Evolutionary conservation across 164 flowering plant species (phyloP).

Genomic region (Annona squamosa): DNA sequence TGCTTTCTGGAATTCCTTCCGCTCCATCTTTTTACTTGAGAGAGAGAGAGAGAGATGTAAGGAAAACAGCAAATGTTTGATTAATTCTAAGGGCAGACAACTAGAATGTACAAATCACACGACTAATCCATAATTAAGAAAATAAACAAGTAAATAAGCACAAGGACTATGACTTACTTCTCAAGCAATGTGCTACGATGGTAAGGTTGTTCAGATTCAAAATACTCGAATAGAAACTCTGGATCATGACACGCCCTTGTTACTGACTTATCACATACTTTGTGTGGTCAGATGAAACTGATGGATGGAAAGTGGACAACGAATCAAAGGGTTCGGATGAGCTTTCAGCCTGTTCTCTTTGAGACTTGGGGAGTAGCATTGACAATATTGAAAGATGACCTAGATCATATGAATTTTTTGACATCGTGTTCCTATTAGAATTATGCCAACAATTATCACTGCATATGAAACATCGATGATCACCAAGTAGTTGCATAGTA

Average conservation of each 20-base stretch:
- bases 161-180: conserved; percentile 32
- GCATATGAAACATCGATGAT: conserved; percentile 12
- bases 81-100: too few species aligned
- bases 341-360: conserved; percentile 12
- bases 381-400: conserved; percentile 20
- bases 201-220: conserved; percentile 63
- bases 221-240: conserved; percentile 67
- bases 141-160: background rate
- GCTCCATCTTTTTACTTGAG: too few species aligned
- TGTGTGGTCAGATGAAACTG: conserved; percentile 16
- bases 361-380: conserved; percentile 33
- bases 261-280: conserved; percentile 7
- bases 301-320: conserved; percentile 12
- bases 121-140: too few species aligned
- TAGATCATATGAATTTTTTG: conserved; percentile 14
- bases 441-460: conserved; percentile 4
- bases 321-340: conserved; percentile 1
- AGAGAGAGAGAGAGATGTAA: too few species aligned
- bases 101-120: too few species aligned
- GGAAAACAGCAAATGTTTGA: too few species aligned
- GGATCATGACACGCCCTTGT: conserved; percentile 17
- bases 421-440: conserved; percentile 6
- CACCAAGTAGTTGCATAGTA: conserved; percentile 64
- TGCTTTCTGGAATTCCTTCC: too few species aligned
- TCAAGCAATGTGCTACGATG: conserved; percentile 54